Evolutionary conservation across 495 filamentous ascomycete genomes (phyloP), one percentile per base, ranked within the genome.

Genomic region (Aspergillus nanangensis): DNA sequence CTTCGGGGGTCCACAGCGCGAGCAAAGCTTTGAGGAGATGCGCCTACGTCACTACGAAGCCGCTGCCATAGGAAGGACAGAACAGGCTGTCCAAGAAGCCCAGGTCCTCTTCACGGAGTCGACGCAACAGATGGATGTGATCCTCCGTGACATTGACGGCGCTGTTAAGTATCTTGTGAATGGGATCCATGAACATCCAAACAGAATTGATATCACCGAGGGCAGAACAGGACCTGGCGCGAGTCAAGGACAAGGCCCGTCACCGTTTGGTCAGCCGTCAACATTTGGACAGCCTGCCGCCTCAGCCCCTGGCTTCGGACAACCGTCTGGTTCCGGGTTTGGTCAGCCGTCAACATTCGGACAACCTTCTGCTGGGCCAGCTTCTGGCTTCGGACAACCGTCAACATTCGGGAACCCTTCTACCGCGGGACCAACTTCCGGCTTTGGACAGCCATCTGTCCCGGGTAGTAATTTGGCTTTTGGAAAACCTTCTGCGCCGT

Each of bases 11-110:
- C 73, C 75, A 34, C 71, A 76, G n/a, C 72, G 87, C 17, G 90
- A 96, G 62, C 81, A 88, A 52, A 92, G 88, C 55, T 82, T 83
- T 27, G 90, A 96, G 62, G 90, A 96, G 58, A 71, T 90, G 39
- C 77, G 88, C 42, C 40, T 90, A 11, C 75, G 79, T 17, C 84
- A 85, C 67, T 81, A 89, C 55, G 62, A 79, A 42, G 71, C 72
- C 7, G 55, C 65, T 24, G 72, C 77, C 14, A 46, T 77, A 13
- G 84, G 83, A 4, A 88, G 85, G 50, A 62, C 73, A 31, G 67
- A 83, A 47, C 71, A 75, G 45, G 86, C 86, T 8, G 71, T 90
- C 11, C 75, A 81, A 54, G 80, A 91, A 52, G 81, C 87, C 37
- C 67, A 76, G 18, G 61, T 47, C 4, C 56, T 90, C 8, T 75